phyloP scores from a whole-genome alignment of 768 basidiomycete genomes.

The Pholiota conissans region DNA sequence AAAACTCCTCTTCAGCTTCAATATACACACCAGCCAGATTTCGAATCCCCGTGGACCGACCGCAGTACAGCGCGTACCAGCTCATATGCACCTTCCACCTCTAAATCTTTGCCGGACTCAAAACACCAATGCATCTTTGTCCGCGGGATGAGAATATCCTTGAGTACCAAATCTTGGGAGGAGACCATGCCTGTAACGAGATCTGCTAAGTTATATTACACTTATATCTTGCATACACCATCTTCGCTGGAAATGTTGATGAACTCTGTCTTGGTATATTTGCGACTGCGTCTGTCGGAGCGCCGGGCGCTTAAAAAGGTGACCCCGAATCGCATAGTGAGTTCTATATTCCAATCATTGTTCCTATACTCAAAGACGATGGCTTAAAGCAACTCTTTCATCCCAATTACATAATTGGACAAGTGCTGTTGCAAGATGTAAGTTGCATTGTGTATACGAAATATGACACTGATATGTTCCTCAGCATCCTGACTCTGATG shows the following conservation, averaged over 20 bases:
- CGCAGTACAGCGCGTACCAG: conserved; percentile 2
- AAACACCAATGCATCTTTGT: conserved; percentile 11
- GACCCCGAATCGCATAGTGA: background rate
- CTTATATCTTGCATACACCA: conserved; percentile 6
- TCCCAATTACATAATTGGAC: conserved; percentile 10
- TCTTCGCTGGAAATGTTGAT: background rate
- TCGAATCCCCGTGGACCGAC: conserved; percentile 5
- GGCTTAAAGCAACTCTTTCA: conserved; percentile 10
- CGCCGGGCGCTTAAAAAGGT: conserved; percentile 6
- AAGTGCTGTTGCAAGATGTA: conserved; percentile 2
- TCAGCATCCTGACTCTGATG: conserved; percentile 9
- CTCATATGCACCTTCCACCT: background rate
- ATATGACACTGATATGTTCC: background rate
- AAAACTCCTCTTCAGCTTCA: background rate
- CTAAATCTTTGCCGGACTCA: background rate
- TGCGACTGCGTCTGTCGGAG: conserved; percentile 7
- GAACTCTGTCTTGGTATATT: background rate
- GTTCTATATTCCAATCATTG: background rate
- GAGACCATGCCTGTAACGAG: background rate
- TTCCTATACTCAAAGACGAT: background rate
- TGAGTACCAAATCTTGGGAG: conserved; percentile 9
- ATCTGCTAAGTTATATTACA: conserved; percentile 2
- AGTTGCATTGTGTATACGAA: background rate
- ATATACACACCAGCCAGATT: conserved; percentile 2
- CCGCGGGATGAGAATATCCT: conserved; percentile 11